Conservation (phyloP, 2,329 filamentous ascomycete genomes). For the Fusarium foetens region DNA sequence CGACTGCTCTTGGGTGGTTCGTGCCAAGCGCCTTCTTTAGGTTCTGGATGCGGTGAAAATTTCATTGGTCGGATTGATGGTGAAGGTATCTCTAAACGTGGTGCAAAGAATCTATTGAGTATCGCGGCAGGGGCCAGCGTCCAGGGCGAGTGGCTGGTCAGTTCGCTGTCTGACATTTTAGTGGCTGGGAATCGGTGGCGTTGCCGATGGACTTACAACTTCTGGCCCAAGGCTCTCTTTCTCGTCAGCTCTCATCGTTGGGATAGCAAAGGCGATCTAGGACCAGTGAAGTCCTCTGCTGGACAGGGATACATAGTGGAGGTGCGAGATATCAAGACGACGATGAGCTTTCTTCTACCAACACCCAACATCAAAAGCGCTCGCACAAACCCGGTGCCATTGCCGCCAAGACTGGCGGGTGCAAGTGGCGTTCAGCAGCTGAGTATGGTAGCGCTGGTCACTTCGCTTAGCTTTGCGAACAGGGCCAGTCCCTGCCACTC, state of each 20-base stretch:
- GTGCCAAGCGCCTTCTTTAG: no score
- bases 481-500: no score
- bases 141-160: rapidly evolving
- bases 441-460: neutral
- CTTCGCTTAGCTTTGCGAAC: neutral
- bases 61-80: rapidly evolving
- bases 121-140: neutral
- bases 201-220: no score
- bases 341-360: rapidly evolving
- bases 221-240: rapidly evolving
- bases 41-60: no score
- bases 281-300: neutral
- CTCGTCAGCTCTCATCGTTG: neutral
- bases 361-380: no score
- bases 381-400: rapidly evolving
- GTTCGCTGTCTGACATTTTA: no score
- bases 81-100: neutral
- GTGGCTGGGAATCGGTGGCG: neutral
- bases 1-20: rapidly evolving
- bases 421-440: neutral
- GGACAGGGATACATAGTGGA: rapidly evolving
- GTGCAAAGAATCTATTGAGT: neutral
- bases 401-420: rapidly evolving
- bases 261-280: rapidly evolving
- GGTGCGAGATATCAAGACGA: neutral